A percentile compares a stretch with the other conserved stretches of the same genome.
Conservation (phyloP, 2,329 filamentous ascomycete species). For the Dactylella cylindrospora region DNA sequence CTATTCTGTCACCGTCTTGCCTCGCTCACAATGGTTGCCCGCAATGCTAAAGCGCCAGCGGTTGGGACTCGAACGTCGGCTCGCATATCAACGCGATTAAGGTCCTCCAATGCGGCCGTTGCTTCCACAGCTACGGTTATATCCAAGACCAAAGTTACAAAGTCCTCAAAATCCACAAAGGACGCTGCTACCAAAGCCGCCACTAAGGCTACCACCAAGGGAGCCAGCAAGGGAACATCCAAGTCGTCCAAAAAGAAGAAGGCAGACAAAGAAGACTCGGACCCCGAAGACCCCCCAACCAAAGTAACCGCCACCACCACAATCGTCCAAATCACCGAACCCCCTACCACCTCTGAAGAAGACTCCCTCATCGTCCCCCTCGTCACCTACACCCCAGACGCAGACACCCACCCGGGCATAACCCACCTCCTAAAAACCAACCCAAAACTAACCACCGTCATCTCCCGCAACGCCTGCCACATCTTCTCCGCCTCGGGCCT, state of each 20-base stretch:
- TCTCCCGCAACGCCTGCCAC: slow-evolving; percentile 59
- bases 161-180: neutral
- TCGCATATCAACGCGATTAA: slow-evolving; percentile 16
- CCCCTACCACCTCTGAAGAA: neutral
- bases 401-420: slow-evolving; percentile 25
- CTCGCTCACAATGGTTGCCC: slow-evolving; percentile 19
- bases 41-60: slow-evolving; percentile 9
- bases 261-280: neutral
- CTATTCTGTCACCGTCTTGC: too few relatives aligned
- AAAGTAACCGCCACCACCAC: slow-evolving; percentile 6
- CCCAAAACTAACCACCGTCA: slow-evolving; percentile 19
- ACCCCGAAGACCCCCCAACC: neutral
- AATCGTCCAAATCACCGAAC: slow-evolving; percentile 7
- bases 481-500: slow-evolving; percentile 80
- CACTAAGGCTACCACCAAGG: slow-evolving; percentile 6
- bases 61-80: slow-evolving; percentile 8
- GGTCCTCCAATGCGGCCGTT: slow-evolving; percentile 11
- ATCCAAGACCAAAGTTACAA: slow-evolving; percentile 8
- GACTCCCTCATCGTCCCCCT: neutral
- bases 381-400: neutral
- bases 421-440: slow-evolving; percentile 29
- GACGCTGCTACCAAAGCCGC: neutral
- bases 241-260: neutral
- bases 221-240: slow-evolving; percentile 1
- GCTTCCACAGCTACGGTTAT: neutral